Base-by-base conservation (phyloP, 768 basidiomycete genomes). In the Aureoboletus auriporus region DNA sequence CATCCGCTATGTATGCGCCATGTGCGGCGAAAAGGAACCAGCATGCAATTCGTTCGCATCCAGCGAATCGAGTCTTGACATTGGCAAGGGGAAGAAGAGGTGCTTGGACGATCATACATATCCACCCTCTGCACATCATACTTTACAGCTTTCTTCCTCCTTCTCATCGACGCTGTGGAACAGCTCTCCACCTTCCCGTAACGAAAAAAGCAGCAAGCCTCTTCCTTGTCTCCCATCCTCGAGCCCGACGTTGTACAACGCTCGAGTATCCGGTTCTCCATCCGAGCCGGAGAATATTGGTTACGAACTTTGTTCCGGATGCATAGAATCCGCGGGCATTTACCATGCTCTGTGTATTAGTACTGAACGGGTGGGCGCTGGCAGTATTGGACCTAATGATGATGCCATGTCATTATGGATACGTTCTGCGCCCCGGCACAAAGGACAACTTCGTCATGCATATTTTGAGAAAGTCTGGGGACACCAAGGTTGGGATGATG, bases 401-500 rank as follows among this genome's bases (percentile, higher is more conserved):
- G 81, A 83, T 58, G 72, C 76, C 8, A 61, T 73, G 49, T 78
- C 77, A n/a, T 73, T 77, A 51, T 80, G 83, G 80, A 69, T 79
- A 52, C 72, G 87, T 33, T 78, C 82, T 28, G 82, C 85, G 2
- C 86, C 88, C 1, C 80, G 78, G 42, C 71, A 71, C 56, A 90
- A 89, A 64, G 89, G 89, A 12, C 78, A 86, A 51, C 65, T 86
- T 41, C 77, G 93, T 10, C 93, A 97, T 63, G 85, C 89, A 1
- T 97, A 87, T 62, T 67, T 80, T 38, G 93, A 95, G 68, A 89
- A 89, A 65, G 75, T 87, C 3, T 96, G 93, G 94, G 83, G 83
- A 1, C 77, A 77, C 29, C 69, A 71, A 36, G 88, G 89, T 1
- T 96, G 94, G 94, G 83, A 83, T 49, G 89, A 93, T 61, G 83